phyloP scores from a whole-genome alignment of 768 basidiomycete species.

The Porphyrellus cyaneotinctus region DNA sequence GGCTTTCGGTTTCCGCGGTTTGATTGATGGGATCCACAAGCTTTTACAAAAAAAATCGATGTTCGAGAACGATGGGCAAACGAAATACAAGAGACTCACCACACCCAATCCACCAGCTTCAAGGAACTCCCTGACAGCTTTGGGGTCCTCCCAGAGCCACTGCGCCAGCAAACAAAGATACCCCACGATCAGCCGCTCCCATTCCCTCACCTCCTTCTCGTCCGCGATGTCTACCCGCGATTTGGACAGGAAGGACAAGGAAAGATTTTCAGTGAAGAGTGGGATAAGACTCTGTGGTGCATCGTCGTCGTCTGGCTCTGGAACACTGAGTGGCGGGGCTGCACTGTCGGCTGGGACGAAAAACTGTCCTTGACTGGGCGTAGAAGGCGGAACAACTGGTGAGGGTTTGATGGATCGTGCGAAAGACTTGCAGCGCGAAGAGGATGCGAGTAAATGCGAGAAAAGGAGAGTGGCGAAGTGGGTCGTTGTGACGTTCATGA shows the following conservation, averaged over 20 bases:
- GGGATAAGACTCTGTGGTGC: conserved; percentile 72
- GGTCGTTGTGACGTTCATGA: conserved; percentile 54
- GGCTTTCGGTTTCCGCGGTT: conserved; percentile 74
- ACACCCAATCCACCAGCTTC: conserved; percentile 87
- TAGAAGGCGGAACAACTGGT: conserved; percentile 28
- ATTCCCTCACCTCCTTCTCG: conserved; percentile 74
- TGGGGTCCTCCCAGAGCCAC: conserved; percentile 97
- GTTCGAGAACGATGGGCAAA: not conserved
- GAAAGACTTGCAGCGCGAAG: conserved; percentile 56
- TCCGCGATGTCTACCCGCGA: conserved; percentile 48
- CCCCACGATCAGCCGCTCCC: conserved; percentile 84
- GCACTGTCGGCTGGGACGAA: conserved; percentile 75
- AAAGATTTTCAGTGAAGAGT: conserved; percentile 85
- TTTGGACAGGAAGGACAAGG: conserved; percentile 77
- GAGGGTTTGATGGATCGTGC: conserved; percentile 64
- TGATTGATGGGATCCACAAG: conserved; percentile 95
- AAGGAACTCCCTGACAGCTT: conserved; percentile 82
- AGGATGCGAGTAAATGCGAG: conserved; percentile 69
- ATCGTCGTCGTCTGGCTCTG: conserved; percentile 53
- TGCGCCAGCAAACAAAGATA: conserved; percentile 81
- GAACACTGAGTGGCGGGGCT: conserved; percentile 31
- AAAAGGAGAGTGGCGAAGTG: conserved; percentile 79
- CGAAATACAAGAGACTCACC: conserved; percentile 64
- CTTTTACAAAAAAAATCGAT: conserved; percentile 37
- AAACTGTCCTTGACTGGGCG: conserved; percentile 42